Evolutionary conservation across 1,284 basidiomycete species (phyloP).

Genomic region (Schizopora paradoxa): DNA sequence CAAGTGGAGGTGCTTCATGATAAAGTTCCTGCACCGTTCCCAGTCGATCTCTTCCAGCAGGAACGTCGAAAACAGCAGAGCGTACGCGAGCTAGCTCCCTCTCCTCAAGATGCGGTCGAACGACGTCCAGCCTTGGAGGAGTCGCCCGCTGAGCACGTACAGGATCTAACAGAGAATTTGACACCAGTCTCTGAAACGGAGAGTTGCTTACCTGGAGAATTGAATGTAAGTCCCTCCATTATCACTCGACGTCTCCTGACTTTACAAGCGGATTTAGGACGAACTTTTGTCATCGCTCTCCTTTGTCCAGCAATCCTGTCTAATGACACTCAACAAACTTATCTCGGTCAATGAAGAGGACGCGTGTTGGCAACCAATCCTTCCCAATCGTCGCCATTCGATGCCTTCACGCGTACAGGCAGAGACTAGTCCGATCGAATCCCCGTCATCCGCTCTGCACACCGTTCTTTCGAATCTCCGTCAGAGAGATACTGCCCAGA

Average conservation of each 20-base stretch:
- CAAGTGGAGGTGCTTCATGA: neutral
- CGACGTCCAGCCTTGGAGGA: conserved; percentile 12
- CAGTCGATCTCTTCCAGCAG: conserved; percentile 16
- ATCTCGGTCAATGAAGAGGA: conserved; percentile 39
- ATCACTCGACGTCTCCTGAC: conserved; percentile 4
- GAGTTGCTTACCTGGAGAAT: conserved; percentile 1
- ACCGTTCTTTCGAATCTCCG: conserved; percentile 62
- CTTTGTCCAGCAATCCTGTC: conserved; percentile 63
- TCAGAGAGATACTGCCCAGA: conserved; percentile 38
- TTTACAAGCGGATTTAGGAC: too few relatives aligned
- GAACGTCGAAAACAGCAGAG: conserved; percentile 10
- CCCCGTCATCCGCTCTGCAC: conserved; percentile 48
- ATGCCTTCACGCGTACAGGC: conserved; percentile 43
- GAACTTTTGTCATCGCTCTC: conserved; percentile 65
- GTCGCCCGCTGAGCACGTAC: conserved; percentile 7
- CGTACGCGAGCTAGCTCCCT: conserved; percentile 12
- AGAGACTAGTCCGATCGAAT: conserved; percentile 28
- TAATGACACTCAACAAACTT: conserved; percentile 69
- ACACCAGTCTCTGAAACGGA: neutral
- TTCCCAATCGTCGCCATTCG: conserved; percentile 61
- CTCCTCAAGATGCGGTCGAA: too few relatives aligned
- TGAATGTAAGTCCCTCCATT: neutral
- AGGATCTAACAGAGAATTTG: neutral
- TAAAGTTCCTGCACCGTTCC: conserved; percentile 28
- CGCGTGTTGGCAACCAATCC: conserved; percentile 49